Evolutionary conservation across 148 eudicot genomes (phyloP), one percentile per base, ranked within the genome.

Genomic region (Oxyria digyna): DNA sequence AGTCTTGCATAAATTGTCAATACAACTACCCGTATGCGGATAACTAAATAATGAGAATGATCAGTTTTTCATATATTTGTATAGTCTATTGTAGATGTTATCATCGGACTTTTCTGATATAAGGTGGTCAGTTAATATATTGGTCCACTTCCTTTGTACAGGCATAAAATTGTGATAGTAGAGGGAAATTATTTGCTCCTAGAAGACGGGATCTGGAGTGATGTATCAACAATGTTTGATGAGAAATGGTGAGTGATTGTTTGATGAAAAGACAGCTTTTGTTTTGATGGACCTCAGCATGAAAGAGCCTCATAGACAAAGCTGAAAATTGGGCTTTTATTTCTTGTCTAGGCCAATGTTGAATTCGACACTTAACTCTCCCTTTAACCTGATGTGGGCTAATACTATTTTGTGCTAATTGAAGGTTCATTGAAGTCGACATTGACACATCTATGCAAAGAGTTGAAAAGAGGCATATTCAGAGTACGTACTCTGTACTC

Each of bases 121-220:
- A 24, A 27, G 23, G 55, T 8, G 17, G 32, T 3, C 3, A 24
- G 23, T 20, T 74, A 3, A 40, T 27, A 41, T 8, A 15, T 68
- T 59, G 67, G 38, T 1, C 73, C 33, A 29, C 65, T 29, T 59
- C 38, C 31, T 59, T 31, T 59, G 38, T 29, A 15, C 38, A 95
- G 99, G 85, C 97, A 95, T 84, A 95, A 95, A 75, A 81, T 95
- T 72, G 93, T 95, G 71, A 79, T 95, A 70, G 93, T 88, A 41
- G 99, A 95, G 80, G 99, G 99, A 64, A 91, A 87, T 78, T 95
- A 95, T 83, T 74, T 95, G 83, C 74, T 95, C 23, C 75, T 95
- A 31, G 88, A 88, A 67, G 88, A 91, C 21, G 91, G 83, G 72
- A 74, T 71, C 23, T 95, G 99, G 99, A 84, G 79, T 48, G 96